Base-by-base conservation (phyloP, 768 basidiomycete species). In the Termitomyces titanicus region DNA sequence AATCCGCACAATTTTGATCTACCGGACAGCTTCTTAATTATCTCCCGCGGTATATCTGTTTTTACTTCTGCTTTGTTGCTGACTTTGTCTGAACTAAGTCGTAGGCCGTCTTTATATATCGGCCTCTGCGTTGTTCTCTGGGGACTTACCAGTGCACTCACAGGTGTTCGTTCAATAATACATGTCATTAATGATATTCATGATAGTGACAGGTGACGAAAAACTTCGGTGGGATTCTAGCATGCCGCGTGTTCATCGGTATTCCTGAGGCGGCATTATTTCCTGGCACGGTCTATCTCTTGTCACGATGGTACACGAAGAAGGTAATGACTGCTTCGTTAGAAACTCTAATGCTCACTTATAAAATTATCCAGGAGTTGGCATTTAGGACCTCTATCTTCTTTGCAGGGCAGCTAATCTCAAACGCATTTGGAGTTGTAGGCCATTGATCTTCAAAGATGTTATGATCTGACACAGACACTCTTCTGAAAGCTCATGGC, bases 191-290 rank as follows among this genome's bases (percentile, higher is more conserved):
- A 27, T 18, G 18, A 39, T 42, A 40, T 20, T 45, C 12, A 48
- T 10, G 31, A 54, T 12, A 50, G 17, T 29, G 25, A 1, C 51
- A 86, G 84, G 66, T 81, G 6, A 82, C 85, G 0, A 73, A 73
- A 45, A 78, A 76, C 64, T 84, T 79, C 58, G 63, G 72, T n/a
- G 84, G 82, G 0, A 79, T 85, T 22, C 57, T 85, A 15, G 70
- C 74, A 9, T 83, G 81, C 58, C 77, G 85, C 17, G 63, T 86
- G 12, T 84, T 83, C 63, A 79, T 86, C 39, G 85, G 85, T 7
- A 56, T 87, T 10, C 83, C 84, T 0, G 86, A 86, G 62, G 79
- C 84, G 11, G 83, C 83, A 1, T 86, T 86, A 61, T 85, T 83
- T 66, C 84, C 86, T 9, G 85, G 85, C 5, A 71, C 75, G 5